These are phyloP conservation scores for Suillus plorans DNA, from an alignment of 768 basidiomycete genomes.

Conservation along the genomic window DNA sequence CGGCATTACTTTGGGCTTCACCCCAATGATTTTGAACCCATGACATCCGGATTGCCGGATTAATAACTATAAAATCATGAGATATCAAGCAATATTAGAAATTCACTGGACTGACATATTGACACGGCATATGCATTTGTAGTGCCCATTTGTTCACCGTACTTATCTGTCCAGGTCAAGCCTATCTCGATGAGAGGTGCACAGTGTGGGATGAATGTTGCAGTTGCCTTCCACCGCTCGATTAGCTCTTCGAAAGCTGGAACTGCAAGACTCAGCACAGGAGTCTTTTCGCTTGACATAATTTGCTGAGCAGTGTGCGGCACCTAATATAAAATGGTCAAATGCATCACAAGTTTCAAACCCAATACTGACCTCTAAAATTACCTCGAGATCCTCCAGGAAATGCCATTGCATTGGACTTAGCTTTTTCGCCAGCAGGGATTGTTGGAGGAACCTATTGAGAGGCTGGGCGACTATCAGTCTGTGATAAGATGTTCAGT, in stretches of 20 bases:
- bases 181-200: background rate
- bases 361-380: too few species aligned
- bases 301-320: background rate
- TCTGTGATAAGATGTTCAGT: too few species aligned
- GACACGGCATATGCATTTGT: background rate
- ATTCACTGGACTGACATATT: background rate
- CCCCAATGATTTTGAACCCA: background rate
- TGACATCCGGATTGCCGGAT: background rate
- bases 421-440: too few species aligned
- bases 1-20: background rate
- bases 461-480: too few species aligned
- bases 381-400: too few species aligned
- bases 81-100: background rate
- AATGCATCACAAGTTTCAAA: too few species aligned
- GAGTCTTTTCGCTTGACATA: conserved; percentile 5
- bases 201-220: background rate
- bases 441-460: too few species aligned
- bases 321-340: too few species aligned
- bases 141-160: background rate
- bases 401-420: too few species aligned
- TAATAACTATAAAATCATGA: background rate
- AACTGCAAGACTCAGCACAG: background rate
- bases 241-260: conserved; percentile 2
- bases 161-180: background rate
- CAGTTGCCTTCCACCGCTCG: background rate